These are phyloP conservation scores for Neurospora tetraspora DNA, from an alignment of 495 filamentous ascomycete species.

Conservation along the genomic window DNA sequence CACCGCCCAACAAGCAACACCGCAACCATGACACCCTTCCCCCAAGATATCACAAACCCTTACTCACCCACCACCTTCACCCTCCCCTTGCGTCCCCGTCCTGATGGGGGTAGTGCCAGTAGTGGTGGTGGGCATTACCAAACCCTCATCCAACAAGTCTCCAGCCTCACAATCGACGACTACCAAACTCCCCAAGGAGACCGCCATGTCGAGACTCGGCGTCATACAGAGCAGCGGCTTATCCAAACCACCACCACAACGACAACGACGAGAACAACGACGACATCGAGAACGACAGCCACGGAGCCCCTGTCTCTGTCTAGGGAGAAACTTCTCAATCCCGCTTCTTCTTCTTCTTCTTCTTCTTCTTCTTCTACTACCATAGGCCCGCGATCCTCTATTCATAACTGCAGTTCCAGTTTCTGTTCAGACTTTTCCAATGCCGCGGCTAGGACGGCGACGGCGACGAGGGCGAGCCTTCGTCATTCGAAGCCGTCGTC, in stretches of 20 bases:
- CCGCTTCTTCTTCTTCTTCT: background rate
- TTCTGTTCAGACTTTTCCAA: background rate
- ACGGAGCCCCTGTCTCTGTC: background rate
- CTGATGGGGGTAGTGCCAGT: background rate
- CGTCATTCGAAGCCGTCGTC: background rate
- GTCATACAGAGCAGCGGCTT: background rate
- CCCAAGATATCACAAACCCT: background rate
- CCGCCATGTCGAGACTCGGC: background rate
- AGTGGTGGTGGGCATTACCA: background rate
- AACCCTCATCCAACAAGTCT: background rate
- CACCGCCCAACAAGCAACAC: background rate
- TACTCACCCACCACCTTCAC: background rate
- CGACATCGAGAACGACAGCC: background rate
- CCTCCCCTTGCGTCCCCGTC: background rate
- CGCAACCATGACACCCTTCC: background rate
- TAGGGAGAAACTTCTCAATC: background rate
- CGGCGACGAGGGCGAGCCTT: background rate
- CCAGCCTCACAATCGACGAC: background rate
- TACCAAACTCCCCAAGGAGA: background rate
- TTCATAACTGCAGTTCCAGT: background rate
- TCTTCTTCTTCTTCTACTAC: background rate
- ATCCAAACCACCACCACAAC: background rate
- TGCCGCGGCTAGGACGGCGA: background rate
- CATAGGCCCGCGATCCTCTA: background rate
- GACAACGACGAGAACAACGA: background rate